Evolutionary conservation across 2,329 filamentous ascomycete genomes (phyloP), one percentile per base, ranked within the genome.

Genomic region (Colletotrichum euphorbiae): DNA sequence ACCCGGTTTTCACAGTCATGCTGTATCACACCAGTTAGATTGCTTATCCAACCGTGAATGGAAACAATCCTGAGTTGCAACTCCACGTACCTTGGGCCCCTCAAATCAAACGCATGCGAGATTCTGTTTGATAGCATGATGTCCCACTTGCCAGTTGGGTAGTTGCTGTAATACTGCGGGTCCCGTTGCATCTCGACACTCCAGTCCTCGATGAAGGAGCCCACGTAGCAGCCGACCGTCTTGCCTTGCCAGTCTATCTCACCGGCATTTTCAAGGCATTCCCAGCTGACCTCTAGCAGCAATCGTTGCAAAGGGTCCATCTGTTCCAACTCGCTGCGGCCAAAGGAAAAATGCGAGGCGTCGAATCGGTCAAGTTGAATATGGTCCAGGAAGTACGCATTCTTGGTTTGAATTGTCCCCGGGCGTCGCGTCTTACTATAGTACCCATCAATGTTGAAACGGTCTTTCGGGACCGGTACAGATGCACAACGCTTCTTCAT

Each of bases 1-100:
- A 82, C 1, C 73, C 79, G 2, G 79, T 80, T 3, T 76, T 72
- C 12, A 81, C 67, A 2, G 74, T 75, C 67, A 80, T 72, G 46
- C 76, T 78, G 9, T 8, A 0, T 8, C 13, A 21, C 19, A 8
- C 17, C 70, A 71, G 28, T 24, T 48, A 28, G 7, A n/a, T n/a
- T n/a, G n/a, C n/a, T n/a, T n/a, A n/a, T n/a, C n/a, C n/a, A n/a
- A n/a, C n/a, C n/a, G n/a, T n/a, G n/a, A n/a, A n/a, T n/a, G n/a
- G n/a, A n/a, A n/a, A 24, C 1, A 43, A 11, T n/a, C 15, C 1
- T 3, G 28, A 4, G 17, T 13, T 15, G 24, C 7, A 51, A 13
- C 21, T 51, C 28, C 2, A 51, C 48, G 15, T 56, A 48, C 67
- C 67, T 63, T 42, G 67, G 36, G 28, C 67, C 62, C 0, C 45